phyloP scores from a whole-genome alignment of 208 protist genomes.

The Spongospora subterranea region DNA sequence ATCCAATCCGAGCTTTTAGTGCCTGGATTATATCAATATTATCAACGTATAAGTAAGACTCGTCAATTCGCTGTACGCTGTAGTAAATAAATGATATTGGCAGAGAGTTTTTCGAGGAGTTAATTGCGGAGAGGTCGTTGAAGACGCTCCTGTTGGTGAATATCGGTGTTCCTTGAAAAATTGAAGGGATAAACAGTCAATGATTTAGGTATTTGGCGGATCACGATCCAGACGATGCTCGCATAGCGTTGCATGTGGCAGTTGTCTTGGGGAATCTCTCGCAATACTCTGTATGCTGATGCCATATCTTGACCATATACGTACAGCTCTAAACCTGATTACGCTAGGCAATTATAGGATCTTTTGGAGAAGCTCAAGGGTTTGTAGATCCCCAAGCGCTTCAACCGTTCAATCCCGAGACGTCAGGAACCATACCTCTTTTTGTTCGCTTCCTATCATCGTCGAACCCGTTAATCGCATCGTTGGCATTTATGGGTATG shows the following conservation, averaged over 20 bases:
- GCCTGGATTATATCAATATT: constrained; percentile 44
- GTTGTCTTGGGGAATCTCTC: constrained; percentile 40
- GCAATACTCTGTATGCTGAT: constrained; percentile 20
- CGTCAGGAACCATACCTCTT: constrained; percentile 17
- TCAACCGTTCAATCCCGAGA: constrained; percentile 37
- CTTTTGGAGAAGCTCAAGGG: neutral
- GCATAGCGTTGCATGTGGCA: constrained; percentile 9
- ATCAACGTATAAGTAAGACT: constrained; percentile 12
- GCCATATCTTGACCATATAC: neutral
- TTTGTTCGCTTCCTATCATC: constrained; percentile 53
- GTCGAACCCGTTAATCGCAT: constrained; percentile 32
- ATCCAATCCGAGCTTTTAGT: constrained; percentile 37
- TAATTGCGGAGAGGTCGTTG: neutral
- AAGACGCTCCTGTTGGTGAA: neutral
- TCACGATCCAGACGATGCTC: constrained; percentile 46
- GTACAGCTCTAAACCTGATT: neutral
- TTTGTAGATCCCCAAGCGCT: neutral
- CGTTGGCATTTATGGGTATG: constrained; percentile 37
- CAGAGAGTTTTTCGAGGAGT: neutral
- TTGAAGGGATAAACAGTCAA: neutral
- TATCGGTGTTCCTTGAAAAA: neutral
- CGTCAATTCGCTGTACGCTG: neutral
- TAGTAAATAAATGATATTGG: neutral
- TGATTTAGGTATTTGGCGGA: constrained; percentile 17
- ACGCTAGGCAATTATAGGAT: neutral